Percentiles rank a stretch among this genome's conserved stretches.
Evolutionary conservation across 1,284 basidiomycete species (phyloP).

Genomic region (Pseudozyma thailandica): DNA sequence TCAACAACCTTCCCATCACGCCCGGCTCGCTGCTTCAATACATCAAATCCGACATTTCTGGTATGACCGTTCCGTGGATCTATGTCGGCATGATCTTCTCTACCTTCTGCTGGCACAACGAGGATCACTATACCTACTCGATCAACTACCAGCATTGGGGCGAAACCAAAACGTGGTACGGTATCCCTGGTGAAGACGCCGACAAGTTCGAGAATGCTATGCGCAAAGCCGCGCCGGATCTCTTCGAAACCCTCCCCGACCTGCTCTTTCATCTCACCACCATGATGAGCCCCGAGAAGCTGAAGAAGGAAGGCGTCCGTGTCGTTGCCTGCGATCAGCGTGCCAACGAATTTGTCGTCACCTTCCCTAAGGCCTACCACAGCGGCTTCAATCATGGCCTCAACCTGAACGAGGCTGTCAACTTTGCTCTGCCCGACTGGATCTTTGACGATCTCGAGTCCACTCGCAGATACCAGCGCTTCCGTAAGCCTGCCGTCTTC

Average conservation of each 20-base stretch:
- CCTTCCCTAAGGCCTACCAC: constrained; percentile 98
- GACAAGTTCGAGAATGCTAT: constrained; percentile 97
- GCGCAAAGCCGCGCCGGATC: constrained; percentile 91
- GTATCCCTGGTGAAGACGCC: constrained; percentile 91
- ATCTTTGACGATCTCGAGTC: constrained; percentile 85
- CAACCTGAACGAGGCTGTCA: constrained; percentile 99
- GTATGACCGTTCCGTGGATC: constrained; percentile 99
- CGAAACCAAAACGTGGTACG: constrained; percentile 99
- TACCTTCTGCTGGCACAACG: constrained; percentile 99
- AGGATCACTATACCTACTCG: constrained; percentile 96
- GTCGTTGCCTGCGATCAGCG: constrained; percentile 95
- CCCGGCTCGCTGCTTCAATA: constrained; percentile 84
- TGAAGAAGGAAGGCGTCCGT: constrained; percentile 88
- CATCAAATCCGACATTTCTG: constrained; percentile 98
- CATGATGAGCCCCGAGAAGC: constrained; percentile 91
- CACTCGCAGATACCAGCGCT: constrained; percentile 83
- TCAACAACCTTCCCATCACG: constrained; percentile 95
- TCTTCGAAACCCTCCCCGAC: constrained; percentile 98
- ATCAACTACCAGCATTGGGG: constrained; percentile 88
- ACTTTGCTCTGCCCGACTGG: constrained; percentile 98
- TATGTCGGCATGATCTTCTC: constrained; percentile 99
- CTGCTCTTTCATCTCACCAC: constrained; percentile 97
- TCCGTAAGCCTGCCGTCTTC: constrained; percentile 93
- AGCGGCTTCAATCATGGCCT: constrained; percentile 98
- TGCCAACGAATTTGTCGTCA: constrained; percentile 92